Conservation (phyloP, 345 rosid genomes). For the Kandelia obovata region DNA sequence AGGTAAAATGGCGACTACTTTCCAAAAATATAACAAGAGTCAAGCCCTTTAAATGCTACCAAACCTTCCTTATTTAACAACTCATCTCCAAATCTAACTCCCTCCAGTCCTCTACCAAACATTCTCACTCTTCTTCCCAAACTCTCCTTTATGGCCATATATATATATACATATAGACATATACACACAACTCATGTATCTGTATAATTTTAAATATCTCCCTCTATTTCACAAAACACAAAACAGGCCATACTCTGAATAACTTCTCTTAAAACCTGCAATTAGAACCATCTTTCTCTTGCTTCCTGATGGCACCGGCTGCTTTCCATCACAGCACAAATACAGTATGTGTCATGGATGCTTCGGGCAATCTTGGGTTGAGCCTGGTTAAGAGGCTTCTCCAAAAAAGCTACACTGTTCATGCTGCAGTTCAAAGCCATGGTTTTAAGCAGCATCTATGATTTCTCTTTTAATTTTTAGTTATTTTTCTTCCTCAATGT, state of each 20-base stretch:
- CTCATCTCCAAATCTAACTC: neutral
- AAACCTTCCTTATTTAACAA: neutral
- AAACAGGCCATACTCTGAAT: too few species aligned
- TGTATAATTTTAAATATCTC: too few species aligned
- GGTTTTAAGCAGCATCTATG: slow-evolving; percentile 13
- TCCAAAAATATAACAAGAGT: slow-evolving; percentile 10
- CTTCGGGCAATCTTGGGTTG: slow-evolving; percentile 53
- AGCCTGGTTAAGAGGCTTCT: slow-evolving; percentile 42
- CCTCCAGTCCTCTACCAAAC: neutral
- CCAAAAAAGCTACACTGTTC: slow-evolving; percentile 53
- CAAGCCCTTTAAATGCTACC: slow-evolving; percentile 22
- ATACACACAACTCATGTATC: too few species aligned
- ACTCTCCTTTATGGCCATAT: too few species aligned
- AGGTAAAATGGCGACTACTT: slow-evolving; percentile 4
- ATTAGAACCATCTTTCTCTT: neutral
- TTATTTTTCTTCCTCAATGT: neutral
- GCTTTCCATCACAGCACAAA: slow-evolving; percentile 13
- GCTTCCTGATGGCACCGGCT: slow-evolving; percentile 40
- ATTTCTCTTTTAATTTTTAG: neutral
- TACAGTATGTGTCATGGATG: slow-evolving; percentile 61
- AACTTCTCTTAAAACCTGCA: neutral
- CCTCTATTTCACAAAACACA: too few species aligned
- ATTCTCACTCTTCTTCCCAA: too few species aligned
- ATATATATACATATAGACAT: too few species aligned
- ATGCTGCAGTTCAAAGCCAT: slow-evolving; percentile 48